A percentile compares a stretch with the other conserved stretches of the same genome.
phyloP scores from a whole-genome alignment of 148 eudicot species.

The Camellia granthamiana region DNA sequence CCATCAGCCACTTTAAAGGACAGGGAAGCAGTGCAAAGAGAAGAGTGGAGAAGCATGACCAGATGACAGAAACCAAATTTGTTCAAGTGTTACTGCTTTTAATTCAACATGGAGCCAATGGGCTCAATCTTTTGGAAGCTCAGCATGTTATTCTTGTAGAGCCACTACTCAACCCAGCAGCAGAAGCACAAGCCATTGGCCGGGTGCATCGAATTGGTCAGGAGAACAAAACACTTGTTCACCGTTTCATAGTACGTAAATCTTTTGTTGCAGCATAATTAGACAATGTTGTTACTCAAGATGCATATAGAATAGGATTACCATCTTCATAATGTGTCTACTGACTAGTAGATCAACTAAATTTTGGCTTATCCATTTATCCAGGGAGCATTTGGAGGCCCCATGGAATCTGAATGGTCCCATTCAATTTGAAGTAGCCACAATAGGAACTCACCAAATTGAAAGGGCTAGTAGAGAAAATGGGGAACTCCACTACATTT shows the following conservation, averaged over 20 bases:
- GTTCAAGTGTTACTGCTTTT: conserved; percentile 75
- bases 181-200: conserved; percentile 95
- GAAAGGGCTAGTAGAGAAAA: background rate
- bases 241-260: conserved; percentile 74
- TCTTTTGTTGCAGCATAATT: background rate
- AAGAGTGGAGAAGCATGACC: conserved; percentile 18
- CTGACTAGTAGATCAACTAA: background rate
- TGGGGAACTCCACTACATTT: background rate
- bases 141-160: conserved; percentile 94
- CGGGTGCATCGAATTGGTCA: conserved; percentile 95
- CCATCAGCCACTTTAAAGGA: conserved; percentile 76
- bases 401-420: no score
- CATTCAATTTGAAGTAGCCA: background rate
- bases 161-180: conserved; percentile 93
- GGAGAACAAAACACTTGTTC: conserved; percentile 67
- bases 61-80: conserved; percentile 29
- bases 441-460: background rate
- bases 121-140: conserved; percentile 95
- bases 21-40: conserved; percentile 29
- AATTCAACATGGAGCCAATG: conserved; percentile 91
- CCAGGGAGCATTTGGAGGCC: background rate
- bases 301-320: conserved; percentile 3
- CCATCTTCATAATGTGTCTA: background rate
- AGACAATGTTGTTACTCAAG: background rate
- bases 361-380: background rate